A percentile compares a stretch with the other conserved stretches of the same genome.
These are phyloP conservation scores for Fusarium falciforme DNA, from an alignment of 2,329 filamentous ascomycete genomes.

Conservation along the genomic window DNA sequence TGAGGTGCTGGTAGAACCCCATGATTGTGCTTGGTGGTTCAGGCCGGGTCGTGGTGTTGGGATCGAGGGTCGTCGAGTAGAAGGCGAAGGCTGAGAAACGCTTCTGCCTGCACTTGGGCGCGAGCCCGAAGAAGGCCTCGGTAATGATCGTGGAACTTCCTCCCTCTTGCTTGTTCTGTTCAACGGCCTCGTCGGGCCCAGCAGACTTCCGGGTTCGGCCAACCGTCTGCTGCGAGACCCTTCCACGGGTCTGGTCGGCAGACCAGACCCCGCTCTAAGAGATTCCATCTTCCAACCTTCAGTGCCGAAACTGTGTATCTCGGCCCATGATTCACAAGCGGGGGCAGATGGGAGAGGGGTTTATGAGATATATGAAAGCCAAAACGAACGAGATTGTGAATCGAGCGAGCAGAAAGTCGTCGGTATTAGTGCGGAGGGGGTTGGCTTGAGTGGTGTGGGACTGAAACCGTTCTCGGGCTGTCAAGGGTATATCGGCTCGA, in stretches of 20 bases:
- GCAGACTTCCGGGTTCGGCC: conserved; percentile 34
- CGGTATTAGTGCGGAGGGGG: conserved; percentile 44
- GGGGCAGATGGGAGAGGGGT: conserved; percentile 1
- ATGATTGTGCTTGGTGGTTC: conserved; percentile 57
- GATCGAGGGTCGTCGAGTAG: conserved; percentile 39
- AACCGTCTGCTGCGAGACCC: conserved; percentile 46
- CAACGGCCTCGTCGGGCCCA: conserved; percentile 39
- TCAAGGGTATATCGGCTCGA: conserved; percentile 37
- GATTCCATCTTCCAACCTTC: conserved; percentile 57
- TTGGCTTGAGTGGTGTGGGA: conserved; percentile 39
- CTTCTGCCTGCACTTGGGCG: conserved; percentile 36
- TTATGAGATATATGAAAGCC: conserved; percentile 30
- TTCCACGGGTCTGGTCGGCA: conserved; percentile 55
- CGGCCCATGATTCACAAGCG: conserved; percentile 36
- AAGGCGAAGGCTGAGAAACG: conserved; percentile 38
- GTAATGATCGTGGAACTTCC: conserved; percentile 28
- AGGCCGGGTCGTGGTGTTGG: conserved; percentile 41
- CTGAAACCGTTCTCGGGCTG: conserved; percentile 33
- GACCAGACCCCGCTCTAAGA: conserved; percentile 53
- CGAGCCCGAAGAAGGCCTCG: conserved; percentile 30
- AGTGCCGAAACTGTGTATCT: conserved; percentile 26
- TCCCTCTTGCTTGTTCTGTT: conserved; percentile 38
- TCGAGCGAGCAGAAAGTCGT: conserved; percentile 36
- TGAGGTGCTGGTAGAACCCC: conserved; percentile 52
- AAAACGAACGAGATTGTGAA: conserved; percentile 31